Evolutionary conservation across 1,139 yeast genomes (phyloP).

Genomic region (Pichia kudriavzevii): DNA sequence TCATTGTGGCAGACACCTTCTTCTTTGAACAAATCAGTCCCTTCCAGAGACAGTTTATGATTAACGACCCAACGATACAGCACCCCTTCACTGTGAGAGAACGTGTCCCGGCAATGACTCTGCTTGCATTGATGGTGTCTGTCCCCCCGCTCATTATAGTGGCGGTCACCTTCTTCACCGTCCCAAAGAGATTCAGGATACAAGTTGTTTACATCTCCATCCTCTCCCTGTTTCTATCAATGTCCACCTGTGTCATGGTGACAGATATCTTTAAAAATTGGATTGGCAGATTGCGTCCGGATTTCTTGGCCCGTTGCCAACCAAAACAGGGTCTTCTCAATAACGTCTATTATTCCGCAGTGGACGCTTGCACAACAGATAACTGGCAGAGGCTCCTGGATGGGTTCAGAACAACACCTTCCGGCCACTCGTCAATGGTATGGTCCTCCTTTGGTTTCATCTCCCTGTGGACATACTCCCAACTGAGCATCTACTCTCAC

Average conservation of each 20-base stretch:
- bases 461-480: conserved; percentile 57
- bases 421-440: conserved; percentile 70
- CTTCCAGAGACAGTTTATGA: conserved; percentile 62
- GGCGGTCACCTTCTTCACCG: conserved; percentile 29
- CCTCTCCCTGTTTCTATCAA: conserved; percentile 45
- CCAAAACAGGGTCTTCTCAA: conserved; percentile 36
- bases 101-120: conserved; percentile 41
- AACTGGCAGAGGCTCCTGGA: conserved; percentile 37
- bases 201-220: conserved; percentile 43
- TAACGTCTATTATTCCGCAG: conserved; percentile 38
- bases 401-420: conserved; percentile 75
- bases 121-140: conserved; percentile 33
- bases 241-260: conserved; percentile 46
- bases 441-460: conserved; percentile 61
- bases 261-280: conserved; percentile 65
- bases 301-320: conserved; percentile 62
- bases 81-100: conserved; percentile 69
- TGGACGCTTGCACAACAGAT: conserved; percentile 44
- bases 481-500: conserved; percentile 34
- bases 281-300: conserved; percentile 81
- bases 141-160: conserved; percentile 36
- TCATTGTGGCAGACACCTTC: conserved; percentile 38
- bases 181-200: conserved; percentile 32
- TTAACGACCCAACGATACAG: conserved; percentile 49
- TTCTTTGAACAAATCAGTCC: conserved; percentile 42